Conservation (phyloP, 805 yeast genomes). For the Wickerhamiella musiphila region DNA sequence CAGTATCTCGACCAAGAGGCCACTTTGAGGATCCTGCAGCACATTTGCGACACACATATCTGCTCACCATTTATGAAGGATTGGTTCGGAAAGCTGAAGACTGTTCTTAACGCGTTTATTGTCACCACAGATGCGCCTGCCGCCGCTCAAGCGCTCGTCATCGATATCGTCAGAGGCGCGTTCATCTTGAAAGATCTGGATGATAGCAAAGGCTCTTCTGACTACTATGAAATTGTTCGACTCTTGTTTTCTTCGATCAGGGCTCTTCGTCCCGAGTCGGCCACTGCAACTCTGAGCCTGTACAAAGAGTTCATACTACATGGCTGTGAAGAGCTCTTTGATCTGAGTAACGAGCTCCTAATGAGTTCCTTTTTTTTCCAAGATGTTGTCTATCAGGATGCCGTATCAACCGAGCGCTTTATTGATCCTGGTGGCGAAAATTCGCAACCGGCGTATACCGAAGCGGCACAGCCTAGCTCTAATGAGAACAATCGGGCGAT, state of each 20-base stretch:
- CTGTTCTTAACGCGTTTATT: constrained; percentile 31
- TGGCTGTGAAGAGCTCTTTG: constrained; percentile 3
- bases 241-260: constrained; percentile 6
- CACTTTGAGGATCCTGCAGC: constrained; percentile 30
- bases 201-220: constrained; percentile 7
- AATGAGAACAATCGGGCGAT: too few relatives aligned
- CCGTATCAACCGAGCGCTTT: not conserved
- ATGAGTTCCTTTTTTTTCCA: constrained; percentile 5
- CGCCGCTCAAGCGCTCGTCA: constrained; percentile 15
- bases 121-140: constrained; percentile 12
- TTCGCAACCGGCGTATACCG: too few relatives aligned
- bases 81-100: constrained; percentile 34
- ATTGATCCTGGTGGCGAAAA: too few relatives aligned
- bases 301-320: constrained; percentile 8
- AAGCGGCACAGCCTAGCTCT: constrained; percentile 1
- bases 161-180: constrained; percentile 11
- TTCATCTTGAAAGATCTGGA: constrained; percentile 6
- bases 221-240: constrained; percentile 7
- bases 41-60: constrained; percentile 30
- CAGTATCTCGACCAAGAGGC: constrained; percentile 24
- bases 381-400: too few relatives aligned
- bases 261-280: constrained; percentile 6
- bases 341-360: constrained; percentile 2
- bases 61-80: constrained; percentile 36
- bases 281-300: constrained; percentile 4